Evolutionary conservation across 164 flowering plant species (phyloP).

Genomic region (Chimonanthus salicifolius): DNA sequence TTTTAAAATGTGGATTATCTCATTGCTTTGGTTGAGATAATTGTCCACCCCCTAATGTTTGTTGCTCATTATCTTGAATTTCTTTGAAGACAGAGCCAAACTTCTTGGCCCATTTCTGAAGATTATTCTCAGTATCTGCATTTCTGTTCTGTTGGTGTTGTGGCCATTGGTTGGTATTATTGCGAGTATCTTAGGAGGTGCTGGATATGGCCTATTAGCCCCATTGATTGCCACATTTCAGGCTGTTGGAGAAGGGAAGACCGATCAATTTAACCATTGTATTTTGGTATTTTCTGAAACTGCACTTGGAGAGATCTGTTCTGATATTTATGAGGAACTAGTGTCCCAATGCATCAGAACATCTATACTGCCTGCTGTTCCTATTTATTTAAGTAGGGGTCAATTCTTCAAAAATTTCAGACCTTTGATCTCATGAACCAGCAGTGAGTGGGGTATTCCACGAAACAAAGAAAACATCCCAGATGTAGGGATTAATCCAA

Average conservation of each 20-base stretch:
- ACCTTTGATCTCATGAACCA: not conserved
- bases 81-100: conserved; percentile 50
- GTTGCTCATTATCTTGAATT: conserved; percentile 9
- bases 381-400: not conserved
- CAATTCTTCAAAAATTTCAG: not conserved
- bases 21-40: not conserved
- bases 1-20: not conserved
- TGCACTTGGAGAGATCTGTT: not conserved
- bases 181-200: conserved; percentile 62
- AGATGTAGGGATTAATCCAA: not conserved
- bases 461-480: not conserved
- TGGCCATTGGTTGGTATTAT: conserved; percentile 72
- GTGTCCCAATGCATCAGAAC: not conserved
- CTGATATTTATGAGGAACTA: not conserved
- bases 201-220: conserved; percentile 58
- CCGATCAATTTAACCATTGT: conserved; percentile 54
- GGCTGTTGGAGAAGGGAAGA: conserved; percentile 83
- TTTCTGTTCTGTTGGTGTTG: conserved; percentile 37
- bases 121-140: conserved; percentile 41
- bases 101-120: conserved; percentile 72
- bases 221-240: conserved; percentile 78
- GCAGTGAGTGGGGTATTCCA: not conserved
- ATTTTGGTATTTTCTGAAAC: conserved; percentile 39
- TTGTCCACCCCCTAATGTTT: not conserved
- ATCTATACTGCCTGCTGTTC: not conserved